Base-by-base conservation (phyloP, 2,329 filamentous ascomycete genomes). In the Paradendryphiella salina region DNA sequence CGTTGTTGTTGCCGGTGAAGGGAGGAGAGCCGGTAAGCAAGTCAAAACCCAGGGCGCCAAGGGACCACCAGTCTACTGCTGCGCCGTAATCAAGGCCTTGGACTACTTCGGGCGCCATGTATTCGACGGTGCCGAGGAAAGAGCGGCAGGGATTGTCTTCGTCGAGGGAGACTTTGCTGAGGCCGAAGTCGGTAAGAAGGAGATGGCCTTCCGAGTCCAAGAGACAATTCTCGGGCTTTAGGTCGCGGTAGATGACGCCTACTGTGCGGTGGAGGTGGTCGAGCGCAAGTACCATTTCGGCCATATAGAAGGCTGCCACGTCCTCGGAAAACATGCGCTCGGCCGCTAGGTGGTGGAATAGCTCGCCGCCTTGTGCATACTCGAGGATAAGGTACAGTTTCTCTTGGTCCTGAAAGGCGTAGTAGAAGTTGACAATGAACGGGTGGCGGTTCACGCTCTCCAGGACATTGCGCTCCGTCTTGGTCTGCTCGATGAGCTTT, bases 101-200 rank as follows among this genome's bases (percentile, higher is more conserved):
- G 54, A 99, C 85, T 43, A 99, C 89, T 75, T 99, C 94, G 0
- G 94, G 94, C 0, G 94, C 95, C 94, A 99, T 99, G 81, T 99
- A 99, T 72, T 97, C 94, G 51, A 96, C 87, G 0, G 94, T 99
- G 42, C 94, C 94, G 8, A 96, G 84, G 60, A 96, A 88, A 34
- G 90, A 96, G 75, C 91, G 90, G 80, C 93, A 96, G 26, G 80
- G 80, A 58, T 81, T 81, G 47, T 83, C 81, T 46, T 83, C 85
- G 50, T 91, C 86, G 13, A 94, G 82, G 0, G 92, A 87, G 26
- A 97, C 94, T 75, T 99, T 99, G 76, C 90, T 96, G 14, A 99
- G 83, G 4, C 94, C 94, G 71, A 99, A 99, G 73, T 99, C 95
- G 1, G 95, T 97, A 21, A 99, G 82, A 4, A 99, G 84, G 1